Percentiles rank a stretch among this genome's conserved stretches.
phyloP scores from a whole-genome alignment of 2,329 filamentous ascomycete genomes.

The Nothopassalora personata region DNA sequence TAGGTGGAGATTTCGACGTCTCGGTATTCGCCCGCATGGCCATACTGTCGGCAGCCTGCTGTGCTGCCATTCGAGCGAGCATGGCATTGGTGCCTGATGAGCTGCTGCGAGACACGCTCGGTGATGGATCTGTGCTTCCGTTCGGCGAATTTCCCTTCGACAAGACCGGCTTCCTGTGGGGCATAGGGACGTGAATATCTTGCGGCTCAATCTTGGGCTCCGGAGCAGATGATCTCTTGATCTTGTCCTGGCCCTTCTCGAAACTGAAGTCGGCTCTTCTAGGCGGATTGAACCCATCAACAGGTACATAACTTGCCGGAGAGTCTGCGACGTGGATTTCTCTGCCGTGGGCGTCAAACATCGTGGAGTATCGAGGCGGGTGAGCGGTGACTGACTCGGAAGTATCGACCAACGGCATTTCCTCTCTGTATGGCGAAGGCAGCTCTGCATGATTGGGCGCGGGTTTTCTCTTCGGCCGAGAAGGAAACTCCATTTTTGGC shows the following conservation, averaged over 20 bases:
- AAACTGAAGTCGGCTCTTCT: conserved; percentile 21
- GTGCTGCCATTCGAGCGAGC: conserved; percentile 19
- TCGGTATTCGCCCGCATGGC: background rate
- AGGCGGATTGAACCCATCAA: conserved; percentile 37
- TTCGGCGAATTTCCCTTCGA: conserved; percentile 8
- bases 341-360: conserved; percentile 35
- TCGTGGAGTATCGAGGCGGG: conserved; percentile 38
- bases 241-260: conserved; percentile 14
- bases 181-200: conserved; percentile 4
- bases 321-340: conserved; percentile 33
- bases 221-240: conserved; percentile 5
- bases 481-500: conserved; percentile 15
- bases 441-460: conserved; percentile 34
- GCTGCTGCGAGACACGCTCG: conserved; percentile 4
- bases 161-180: conserved; percentile 5
- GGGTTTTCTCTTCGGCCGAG: conserved; percentile 35
- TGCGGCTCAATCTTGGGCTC: background rate
- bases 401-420: conserved; percentile 7
- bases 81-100: conserved; percentile 13
- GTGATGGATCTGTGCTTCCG: background rate
- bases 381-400: conserved; percentile 1
- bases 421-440: conserved; percentile 3
- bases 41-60: conserved; percentile 17
- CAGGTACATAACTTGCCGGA: conserved; percentile 36
- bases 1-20: background rate